Conservation (phyloP, 2,329 filamentous ascomycete species). For the Nigrospora sphaerica region DNA sequence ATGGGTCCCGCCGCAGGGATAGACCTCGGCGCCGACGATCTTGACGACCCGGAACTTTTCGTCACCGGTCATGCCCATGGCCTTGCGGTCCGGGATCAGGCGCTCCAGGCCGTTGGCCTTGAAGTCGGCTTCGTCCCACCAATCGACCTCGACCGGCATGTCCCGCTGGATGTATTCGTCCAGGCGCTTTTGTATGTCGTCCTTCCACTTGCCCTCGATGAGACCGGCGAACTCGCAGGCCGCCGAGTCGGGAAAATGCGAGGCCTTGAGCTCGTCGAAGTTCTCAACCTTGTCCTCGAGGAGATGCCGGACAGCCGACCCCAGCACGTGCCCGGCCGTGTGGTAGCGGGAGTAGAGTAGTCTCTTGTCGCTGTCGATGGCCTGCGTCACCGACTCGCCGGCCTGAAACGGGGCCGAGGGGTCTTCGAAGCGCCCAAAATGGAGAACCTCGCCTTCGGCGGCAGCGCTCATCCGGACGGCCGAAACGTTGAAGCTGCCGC, state of each 20-base stretch:
- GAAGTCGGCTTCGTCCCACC: conserved; percentile 61
- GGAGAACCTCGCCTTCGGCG: conserved; percentile 50
- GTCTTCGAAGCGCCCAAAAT: conserved; percentile 52
- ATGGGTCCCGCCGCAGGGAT: conserved; percentile 72
- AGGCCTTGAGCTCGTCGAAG: conserved; percentile 64
- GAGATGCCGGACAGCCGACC: conserved; percentile 56
- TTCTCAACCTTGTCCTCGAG: conserved; percentile 41
- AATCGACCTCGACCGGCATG: conserved; percentile 57
- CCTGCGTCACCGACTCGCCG: conserved; percentile 43
- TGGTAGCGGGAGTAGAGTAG: conserved; percentile 61
- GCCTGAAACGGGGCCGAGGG: conserved; percentile 24
- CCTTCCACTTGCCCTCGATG: conserved; percentile 58
- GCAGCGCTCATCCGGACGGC: conserved; percentile 49
- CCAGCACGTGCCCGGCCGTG: conserved; percentile 68
- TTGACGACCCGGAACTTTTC: conserved; percentile 60
- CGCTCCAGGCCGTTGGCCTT: conserved; percentile 42
- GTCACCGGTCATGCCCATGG: conserved; percentile 28
- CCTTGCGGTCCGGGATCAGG: conserved; percentile 43
- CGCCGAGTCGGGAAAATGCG: conserved; percentile 62
- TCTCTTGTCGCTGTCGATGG: conserved; percentile 54
- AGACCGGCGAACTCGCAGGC: conserved; percentile 60
- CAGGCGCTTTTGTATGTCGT: conserved; percentile 51
- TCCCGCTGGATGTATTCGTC: conserved; percentile 49
- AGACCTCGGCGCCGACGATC: conserved; percentile 61
- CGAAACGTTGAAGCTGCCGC: conserved; percentile 40